Evolutionary conservation across 306 rosid species (phyloP), one percentile per base, ranked within the genome.

Genomic region (Heteromeles arbutifolia): DNA sequence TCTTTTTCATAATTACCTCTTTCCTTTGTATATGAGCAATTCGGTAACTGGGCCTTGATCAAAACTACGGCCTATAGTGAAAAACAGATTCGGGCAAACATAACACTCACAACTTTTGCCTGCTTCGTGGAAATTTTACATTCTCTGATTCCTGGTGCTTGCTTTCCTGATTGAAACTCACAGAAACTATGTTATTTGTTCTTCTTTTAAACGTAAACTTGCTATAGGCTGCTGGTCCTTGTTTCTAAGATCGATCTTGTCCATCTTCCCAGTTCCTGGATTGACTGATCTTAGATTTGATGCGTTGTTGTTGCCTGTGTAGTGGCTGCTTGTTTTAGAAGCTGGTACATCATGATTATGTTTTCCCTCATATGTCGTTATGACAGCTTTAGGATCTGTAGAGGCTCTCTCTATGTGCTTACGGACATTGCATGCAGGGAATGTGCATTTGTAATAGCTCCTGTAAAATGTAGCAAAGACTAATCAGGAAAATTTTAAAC

Each of bases 391-490:
- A 11, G 87, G 93, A 80, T 93, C 98, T 0, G 92, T 74, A 0
- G 98, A 86, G 52, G 97, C 98, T 74, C 98, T 89, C 85, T 93
- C 98, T 0, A 93, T 88, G 9, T 93, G 97, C 80, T 93, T 93
- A 31, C 98, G 90, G 19, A 93, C 98, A 21, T 88, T 89, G 78
- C 98, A 93, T 56, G 87, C 96, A 0, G 65, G 77, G 13, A 89
- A 89, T n/a, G 98, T 91, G 81, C 98, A 91, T 85, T 91, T 93
- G 77, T 93, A 93, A 70, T 93, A 93, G 88, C 98, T 93, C 93
- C 98, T 93, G 84, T 22, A 66, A 63, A 61, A 59, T 73, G 69
- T 29, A 74, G 48, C 43, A 61, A 50, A 59, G 74, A 74, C 39
- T 41, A 25, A 22, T 81, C 50, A 87, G 69, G 22, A 70, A 24